Evolutionary conservation across 805 yeast genomes (phyloP).

Genomic region (Cyberlindnera mrakii): DNA sequence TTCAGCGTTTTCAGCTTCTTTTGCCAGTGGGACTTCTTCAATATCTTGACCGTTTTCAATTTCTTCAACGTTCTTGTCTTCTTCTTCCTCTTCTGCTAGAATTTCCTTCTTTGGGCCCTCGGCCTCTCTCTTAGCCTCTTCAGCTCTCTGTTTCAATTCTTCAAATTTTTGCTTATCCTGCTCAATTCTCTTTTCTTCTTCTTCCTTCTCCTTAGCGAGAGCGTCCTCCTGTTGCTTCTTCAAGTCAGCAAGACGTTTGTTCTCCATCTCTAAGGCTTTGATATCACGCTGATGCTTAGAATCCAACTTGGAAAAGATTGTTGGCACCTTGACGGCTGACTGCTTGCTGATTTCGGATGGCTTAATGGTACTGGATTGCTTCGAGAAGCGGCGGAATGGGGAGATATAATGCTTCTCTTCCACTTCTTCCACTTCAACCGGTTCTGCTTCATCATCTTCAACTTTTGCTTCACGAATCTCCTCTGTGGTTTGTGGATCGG

Average conservation of each 20-base stretch:
- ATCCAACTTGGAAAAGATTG: constrained; percentile 12
- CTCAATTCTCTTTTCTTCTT: constrained; percentile 4
- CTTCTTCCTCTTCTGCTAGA: not conserved
- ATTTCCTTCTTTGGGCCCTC: constrained; percentile 9
- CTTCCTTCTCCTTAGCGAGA: constrained; percentile 4
- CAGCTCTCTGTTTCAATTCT: constrained; percentile 9
- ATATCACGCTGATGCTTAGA: constrained; percentile 13
- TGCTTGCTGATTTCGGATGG: not conserved
- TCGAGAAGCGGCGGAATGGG: constrained; percentile 11
- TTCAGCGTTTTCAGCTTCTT: not conserved
- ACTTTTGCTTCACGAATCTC: not conserved
- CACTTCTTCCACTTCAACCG: not conserved
- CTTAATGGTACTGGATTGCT: constrained; percentile 2
- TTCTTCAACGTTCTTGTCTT: constrained; percentile 1
- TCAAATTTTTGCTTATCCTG: constrained; percentile 8
- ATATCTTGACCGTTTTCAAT: constrained; percentile 1
- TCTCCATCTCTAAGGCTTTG: constrained; percentile 11
- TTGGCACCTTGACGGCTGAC: constrained; percentile 6
- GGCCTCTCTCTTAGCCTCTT: constrained; percentile 12
- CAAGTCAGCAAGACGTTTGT: constrained; percentile 6
- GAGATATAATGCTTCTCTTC: constrained; percentile 8
- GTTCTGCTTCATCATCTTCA: not conserved
- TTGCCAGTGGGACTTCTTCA: constrained; percentile 10
- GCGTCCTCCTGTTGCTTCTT: constrained; percentile 12
- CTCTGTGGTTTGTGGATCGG: not conserved